These are phyloP conservation scores for Helianthus annuus DNA, from an alignment of 129 eudicot species.

Conservation along the genomic window DNA sequence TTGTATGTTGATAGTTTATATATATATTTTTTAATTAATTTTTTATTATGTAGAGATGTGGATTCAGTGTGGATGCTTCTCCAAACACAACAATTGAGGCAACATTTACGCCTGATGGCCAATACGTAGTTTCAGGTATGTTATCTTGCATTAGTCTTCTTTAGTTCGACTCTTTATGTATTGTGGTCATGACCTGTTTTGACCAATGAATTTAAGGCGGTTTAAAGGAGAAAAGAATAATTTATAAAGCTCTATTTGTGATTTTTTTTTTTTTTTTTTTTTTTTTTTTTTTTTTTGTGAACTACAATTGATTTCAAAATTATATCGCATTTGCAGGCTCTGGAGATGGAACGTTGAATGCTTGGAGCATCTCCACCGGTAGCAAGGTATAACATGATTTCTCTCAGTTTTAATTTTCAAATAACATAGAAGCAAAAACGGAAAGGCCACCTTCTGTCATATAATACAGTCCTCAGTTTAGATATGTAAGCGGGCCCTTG, in stretches of 20 bases:
- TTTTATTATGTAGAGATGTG: conserved; percentile 69
- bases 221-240: conserved; percentile 2
- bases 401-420: neutral
- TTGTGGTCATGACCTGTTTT: neutral
- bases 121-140: conserved; percentile 80
- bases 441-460: neutral
- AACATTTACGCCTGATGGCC: conserved; percentile 96
- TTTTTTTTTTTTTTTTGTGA: conserved; percentile 14
- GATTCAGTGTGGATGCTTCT: conserved; percentile 76
- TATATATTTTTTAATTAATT: neutral
- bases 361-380: conserved; percentile 69
- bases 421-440: conserved; percentile 10
- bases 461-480: neutral
- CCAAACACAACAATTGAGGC: conserved; percentile 75
- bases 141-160: conserved; percentile 11
- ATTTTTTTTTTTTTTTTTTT: conserved; percentile 14
- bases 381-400: conserved; percentile 53
- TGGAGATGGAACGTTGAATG: conserved; percentile 90
- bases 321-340: conserved; percentile 54
- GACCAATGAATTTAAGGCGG: neutral
- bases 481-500: neutral
- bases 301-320: neutral
- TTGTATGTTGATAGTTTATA: neutral
- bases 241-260: neutral
- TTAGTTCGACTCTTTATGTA: neutral